Percentiles rank a stretch among this genome's conserved stretches.
Conservation (phyloP, 139 green algal genomes). For the Picochlorum sp. region DNA sequence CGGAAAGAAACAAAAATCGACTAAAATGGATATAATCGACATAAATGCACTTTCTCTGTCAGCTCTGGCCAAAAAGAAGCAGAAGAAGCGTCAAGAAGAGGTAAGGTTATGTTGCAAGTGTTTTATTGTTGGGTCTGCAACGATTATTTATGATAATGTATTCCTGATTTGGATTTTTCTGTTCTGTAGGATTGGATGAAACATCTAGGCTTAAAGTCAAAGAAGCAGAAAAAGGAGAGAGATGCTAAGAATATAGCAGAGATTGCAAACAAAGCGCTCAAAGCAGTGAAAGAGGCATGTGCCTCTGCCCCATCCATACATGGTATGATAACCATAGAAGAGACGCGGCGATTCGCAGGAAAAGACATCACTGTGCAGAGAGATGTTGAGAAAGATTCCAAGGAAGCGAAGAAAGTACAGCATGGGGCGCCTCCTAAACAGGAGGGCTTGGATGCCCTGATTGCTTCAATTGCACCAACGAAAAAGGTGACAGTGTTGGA, state of each 20-base stretch:
- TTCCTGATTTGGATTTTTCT: too few species aligned
- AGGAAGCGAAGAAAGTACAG: slow-evolving; percentile 34
- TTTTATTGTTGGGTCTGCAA: slow-evolving; percentile 1
- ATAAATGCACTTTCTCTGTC: slow-evolving; percentile 10
- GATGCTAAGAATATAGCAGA: background rate
- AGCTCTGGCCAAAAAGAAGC: background rate
- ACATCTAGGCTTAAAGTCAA: slow-evolving; percentile 7
- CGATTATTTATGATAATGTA: too few species aligned
- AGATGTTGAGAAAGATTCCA: slow-evolving; percentile 40
- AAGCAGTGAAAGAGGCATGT: background rate
- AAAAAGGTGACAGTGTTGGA: slow-evolving; percentile 69
- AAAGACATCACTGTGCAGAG: slow-evolving; percentile 58
- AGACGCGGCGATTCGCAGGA: slow-evolving; percentile 62
- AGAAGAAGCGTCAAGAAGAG: background rate
- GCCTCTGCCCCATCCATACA: slow-evolving; percentile 7
- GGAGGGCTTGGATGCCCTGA: slow-evolving; percentile 29
- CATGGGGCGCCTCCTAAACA: slow-evolving; percentile 7
- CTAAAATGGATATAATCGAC: too few species aligned
- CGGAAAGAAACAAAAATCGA: too few species aligned
- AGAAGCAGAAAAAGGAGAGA: background rate
- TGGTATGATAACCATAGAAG: slow-evolving; percentile 18
- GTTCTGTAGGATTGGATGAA: too few species aligned
- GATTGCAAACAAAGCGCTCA: background rate
- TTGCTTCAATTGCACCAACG: slow-evolving; percentile 26
- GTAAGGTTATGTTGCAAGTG: slow-evolving; percentile 32